Evolutionary conservation across 768 basidiomycete genomes (phyloP).

Genomic region (Cystofilobasidium macerans): DNA sequence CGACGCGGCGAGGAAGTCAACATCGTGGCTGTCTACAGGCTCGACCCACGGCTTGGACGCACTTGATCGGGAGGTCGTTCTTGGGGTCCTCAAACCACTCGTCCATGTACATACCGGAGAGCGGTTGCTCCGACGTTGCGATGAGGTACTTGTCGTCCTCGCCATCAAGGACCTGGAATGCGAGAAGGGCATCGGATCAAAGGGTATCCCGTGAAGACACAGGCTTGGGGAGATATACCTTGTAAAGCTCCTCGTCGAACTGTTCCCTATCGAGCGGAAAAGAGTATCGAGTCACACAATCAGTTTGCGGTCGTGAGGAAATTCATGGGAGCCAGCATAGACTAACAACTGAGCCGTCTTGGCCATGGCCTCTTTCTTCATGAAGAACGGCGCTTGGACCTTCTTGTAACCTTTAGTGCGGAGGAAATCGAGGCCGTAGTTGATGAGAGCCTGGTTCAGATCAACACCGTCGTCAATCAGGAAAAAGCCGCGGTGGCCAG

Average conservation of each 20-base stretch:
- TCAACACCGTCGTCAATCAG: constrained; percentile 90
- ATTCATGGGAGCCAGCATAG: background rate
- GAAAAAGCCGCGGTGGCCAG: constrained; percentile 94
- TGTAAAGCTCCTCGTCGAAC: constrained; percentile 98
- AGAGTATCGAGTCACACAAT: background rate
- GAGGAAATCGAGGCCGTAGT: constrained; percentile 88
- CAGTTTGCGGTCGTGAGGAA: background rate
- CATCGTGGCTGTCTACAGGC: background rate
- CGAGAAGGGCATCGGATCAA: background rate
- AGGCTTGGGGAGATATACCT: constrained; percentile 44
- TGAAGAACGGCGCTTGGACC: constrained; percentile 94
- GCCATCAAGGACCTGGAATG: constrained; percentile 16
- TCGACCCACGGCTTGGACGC: constrained; percentile 32
- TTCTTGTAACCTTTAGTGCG: constrained; percentile 75
- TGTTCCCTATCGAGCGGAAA: constrained; percentile 47
- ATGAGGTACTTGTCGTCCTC: constrained; percentile 70
- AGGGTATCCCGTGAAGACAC: too few species aligned
- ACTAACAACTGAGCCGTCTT: constrained; percentile 79
- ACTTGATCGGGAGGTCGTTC: constrained; percentile 80
- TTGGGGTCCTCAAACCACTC: constrained; percentile 96
- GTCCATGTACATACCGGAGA: constrained; percentile 87
- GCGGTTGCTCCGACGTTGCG: constrained; percentile 96
- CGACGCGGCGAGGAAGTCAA: background rate
- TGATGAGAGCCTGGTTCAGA: constrained; percentile 89
- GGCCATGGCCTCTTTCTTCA: constrained; percentile 94